These are phyloP conservation scores for Cladorrhinum sp. DNA, from an alignment of 2,329 filamentous ascomycete genomes.

Conservation along the genomic window DNA sequence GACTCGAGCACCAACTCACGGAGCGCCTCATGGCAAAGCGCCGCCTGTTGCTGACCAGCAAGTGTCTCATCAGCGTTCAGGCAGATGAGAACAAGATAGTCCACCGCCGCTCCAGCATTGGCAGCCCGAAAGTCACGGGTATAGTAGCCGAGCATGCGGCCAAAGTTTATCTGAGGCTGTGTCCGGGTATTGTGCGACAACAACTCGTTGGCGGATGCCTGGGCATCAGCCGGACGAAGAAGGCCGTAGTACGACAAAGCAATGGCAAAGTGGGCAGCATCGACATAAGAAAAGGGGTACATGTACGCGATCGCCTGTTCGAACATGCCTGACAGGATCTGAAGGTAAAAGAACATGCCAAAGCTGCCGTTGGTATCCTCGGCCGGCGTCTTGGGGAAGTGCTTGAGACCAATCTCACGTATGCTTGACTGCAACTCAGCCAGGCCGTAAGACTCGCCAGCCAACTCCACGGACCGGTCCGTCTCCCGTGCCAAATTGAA, in stretches of 20 bases:
- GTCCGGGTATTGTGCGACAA: slow-evolving; percentile 64
- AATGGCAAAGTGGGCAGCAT: slow-evolving; percentile 92
- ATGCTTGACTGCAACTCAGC: slow-evolving; percentile 74
- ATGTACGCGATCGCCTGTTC: slow-evolving; percentile 90
- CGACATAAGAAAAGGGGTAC: slow-evolving; percentile 86
- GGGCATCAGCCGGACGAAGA: slow-evolving; percentile 79
- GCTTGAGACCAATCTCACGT: slow-evolving; percentile 81
- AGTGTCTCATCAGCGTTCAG: slow-evolving; percentile 68
- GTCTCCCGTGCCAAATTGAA: slow-evolving; percentile 67
- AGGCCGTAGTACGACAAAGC: slow-evolving; percentile 86
- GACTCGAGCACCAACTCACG: slow-evolving; percentile 96
- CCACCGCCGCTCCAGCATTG: slow-evolving; percentile 82
- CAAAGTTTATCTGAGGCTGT: slow-evolving; percentile 86
- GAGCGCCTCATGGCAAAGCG: slow-evolving; percentile 86
- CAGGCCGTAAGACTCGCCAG: slow-evolving; percentile 63
- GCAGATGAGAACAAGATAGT: slow-evolving; percentile 89
- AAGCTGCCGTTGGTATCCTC: slow-evolving; percentile 74
- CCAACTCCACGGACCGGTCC: slow-evolving; percentile 61
- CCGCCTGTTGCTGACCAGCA: slow-evolving; percentile 65
- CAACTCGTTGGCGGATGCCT: slow-evolving; percentile 68
- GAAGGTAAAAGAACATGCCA: slow-evolving; percentile 90
- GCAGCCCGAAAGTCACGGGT: slow-evolving; percentile 93
- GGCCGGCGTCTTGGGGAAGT: slow-evolving; percentile 78
- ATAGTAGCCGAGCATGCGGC: slow-evolving; percentile 89
- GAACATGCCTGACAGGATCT: slow-evolving; percentile 86